A percentile compares a stretch with the other conserved stretches of the same genome.
phyloP scores from a whole-genome alignment of 148 eudicot genomes.

The Nyssa sinensis region DNA sequence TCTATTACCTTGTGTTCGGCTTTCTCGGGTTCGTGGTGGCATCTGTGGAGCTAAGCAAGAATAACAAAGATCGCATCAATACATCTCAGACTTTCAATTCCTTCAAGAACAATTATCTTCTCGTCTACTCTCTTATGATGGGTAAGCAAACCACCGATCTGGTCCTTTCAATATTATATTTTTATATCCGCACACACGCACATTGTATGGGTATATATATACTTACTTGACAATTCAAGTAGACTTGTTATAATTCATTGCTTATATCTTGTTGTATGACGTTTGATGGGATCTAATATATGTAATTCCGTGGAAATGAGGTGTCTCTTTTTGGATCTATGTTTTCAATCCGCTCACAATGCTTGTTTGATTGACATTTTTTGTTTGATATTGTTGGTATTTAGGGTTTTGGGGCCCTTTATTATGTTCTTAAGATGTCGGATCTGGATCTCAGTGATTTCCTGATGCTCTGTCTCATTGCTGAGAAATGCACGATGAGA shows the following conservation, averaged over 20 bases:
- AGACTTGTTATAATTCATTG: background rate
- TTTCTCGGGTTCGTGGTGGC: conserved; percentile 49
- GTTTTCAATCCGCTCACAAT: no score
- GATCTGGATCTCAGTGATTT: background rate
- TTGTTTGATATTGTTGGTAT: background rate
- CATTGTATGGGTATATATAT: background rate
- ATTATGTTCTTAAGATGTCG: background rate
- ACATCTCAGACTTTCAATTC: conserved; percentile 61
- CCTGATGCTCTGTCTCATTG: background rate
- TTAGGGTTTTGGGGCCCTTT: background rate
- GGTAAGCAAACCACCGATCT: conserved; percentile 29
- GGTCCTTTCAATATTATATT: background rate
- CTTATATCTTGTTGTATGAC: background rate
- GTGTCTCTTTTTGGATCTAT: conserved; percentile 9
- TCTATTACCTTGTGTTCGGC: conserved; percentile 74
- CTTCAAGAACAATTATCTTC: conserved; percentile 72
- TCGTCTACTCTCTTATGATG: conserved; percentile 92
- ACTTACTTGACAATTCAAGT: background rate
- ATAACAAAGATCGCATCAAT: conserved; percentile 64
- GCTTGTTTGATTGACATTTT: no score
- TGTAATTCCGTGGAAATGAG: background rate
- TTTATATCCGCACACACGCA: background rate
- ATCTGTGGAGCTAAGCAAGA: conserved; percentile 66
- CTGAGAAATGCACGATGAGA: background rate
- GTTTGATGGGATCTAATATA: conserved; percentile 6